phyloP scores from a whole-genome alignment of 2,329 filamentous ascomycete species.

The Proliferodiscus dingleyae region DNA sequence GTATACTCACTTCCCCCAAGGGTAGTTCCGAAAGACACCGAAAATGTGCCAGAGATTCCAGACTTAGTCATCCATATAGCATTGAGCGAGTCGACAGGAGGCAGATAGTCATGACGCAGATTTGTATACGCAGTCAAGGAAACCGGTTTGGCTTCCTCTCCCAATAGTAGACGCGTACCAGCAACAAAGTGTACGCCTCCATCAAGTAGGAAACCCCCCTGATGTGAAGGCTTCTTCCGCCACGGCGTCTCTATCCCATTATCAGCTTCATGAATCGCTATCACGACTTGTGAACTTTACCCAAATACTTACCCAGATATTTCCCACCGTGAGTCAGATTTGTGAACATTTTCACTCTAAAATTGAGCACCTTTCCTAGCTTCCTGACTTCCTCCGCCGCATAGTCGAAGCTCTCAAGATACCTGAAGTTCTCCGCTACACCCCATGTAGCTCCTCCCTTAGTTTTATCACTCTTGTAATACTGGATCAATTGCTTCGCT shows the following conservation, averaged over 20 bases:
- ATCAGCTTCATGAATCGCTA: slow-evolving; percentile 4
- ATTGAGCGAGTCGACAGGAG: slow-evolving; percentile 31
- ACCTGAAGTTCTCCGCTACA: slow-evolving; percentile 72
- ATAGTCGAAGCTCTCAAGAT: slow-evolving; percentile 49
- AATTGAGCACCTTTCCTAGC: slow-evolving; percentile 51
- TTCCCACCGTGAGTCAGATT: slow-evolving; percentile 43
- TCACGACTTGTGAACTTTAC: background rate
- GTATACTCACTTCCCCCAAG: slow-evolving; percentile 28
- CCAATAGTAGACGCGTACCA: slow-evolving; percentile 54
- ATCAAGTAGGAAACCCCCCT: slow-evolving; percentile 74
- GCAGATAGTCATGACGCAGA: slow-evolving; percentile 27
- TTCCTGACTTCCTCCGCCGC: slow-evolving; percentile 45
- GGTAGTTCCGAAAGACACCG: slow-evolving; percentile 29
- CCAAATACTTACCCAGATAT: slow-evolving; percentile 35
- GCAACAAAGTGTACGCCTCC: slow-evolving; percentile 70
- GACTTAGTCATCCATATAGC: slow-evolving; percentile 30
- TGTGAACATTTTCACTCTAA: slow-evolving; percentile 43
- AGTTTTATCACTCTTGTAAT: slow-evolving; percentile 37
- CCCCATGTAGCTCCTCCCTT: slow-evolving; percentile 42
- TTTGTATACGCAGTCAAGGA: slow-evolving; percentile 25
- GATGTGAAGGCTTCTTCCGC: slow-evolving; percentile 65
- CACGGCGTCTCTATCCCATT: slow-evolving; percentile 43
- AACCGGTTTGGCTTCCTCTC: slow-evolving; percentile 27
- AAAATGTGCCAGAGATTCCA: slow-evolving; percentile 30
- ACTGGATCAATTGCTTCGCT: slow-evolving; percentile 44